Base-by-base conservation (phyloP, 768 basidiomycete genomes). In the Naganishia friedmannii region DNA sequence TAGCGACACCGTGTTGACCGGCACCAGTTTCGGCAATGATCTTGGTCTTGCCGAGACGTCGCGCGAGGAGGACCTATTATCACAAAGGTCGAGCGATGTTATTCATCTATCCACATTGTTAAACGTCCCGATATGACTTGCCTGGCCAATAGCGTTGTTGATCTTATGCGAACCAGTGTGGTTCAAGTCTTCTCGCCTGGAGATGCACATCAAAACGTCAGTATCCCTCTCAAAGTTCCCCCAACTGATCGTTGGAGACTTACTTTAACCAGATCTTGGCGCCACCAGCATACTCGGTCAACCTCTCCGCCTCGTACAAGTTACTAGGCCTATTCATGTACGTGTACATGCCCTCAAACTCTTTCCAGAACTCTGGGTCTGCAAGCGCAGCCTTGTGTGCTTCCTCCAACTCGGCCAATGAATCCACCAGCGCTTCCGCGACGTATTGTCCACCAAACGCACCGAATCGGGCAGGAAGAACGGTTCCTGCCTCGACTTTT, bases 81-180 rank as follows among this genome's bases (percentile, higher is more conserved):
- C 2, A 6, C 2, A 55, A 17, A 26, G 31, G 21, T 17, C 48
- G n/a, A 28, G 9, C 56, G 29, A 17, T 19, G 32, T 23, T 60
- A 46, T 65, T 46, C 21, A 15, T 46, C 9, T 23, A 31, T n/a
- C n/a, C n/a, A n/a, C n/a, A n/a, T n/a, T n/a, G n/a, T n/a, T n/a
- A n/a, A n/a, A n/a, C n/a, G n/a, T n/a, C n/a, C n/a, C n/a, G n/a
- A 72, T 75, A 88, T 90, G 85, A 95, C 94, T 42, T 34, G 42
- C 60, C 60, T 63, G 60, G 42, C 96, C 96, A 70, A 99, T 89
- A 28, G 95, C 95, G 80, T 99, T 99, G 83, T 98, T 98, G 78
- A 99, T 98, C 82, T 98, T 99, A 82, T 99, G 96, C 12, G 94
- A 97, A 19, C 96, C 96, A 0, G 96, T 98, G 79, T 98, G 95